These are phyloP conservation scores for Clarireedia paspali DNA, from an alignment of 2,329 filamentous ascomycete genomes.

Conservation along the genomic window DNA sequence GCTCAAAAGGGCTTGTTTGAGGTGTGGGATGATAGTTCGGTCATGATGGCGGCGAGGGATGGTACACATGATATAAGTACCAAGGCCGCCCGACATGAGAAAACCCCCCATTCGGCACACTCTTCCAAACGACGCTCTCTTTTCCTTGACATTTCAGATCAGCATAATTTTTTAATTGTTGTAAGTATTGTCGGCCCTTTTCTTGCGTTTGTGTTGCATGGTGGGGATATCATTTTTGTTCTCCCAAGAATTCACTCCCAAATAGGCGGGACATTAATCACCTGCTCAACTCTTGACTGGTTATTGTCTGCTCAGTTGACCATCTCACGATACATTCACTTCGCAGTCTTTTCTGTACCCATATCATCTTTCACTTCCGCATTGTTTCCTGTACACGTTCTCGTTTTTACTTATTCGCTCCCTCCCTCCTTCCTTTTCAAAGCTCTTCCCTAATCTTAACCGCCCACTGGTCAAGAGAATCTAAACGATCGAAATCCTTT, in stretches of 20 bases:
- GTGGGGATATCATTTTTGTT: no score
- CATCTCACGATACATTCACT: no score
- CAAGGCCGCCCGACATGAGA: neutral
- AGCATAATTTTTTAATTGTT: neutral
- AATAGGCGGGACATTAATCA: no score
- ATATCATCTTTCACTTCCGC: no score
- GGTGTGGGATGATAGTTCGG: neutral
- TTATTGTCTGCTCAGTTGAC: no score
- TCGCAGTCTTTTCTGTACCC: no score
- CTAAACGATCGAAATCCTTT: neutral
- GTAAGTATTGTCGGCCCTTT: neutral
- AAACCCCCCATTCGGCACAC: neutral
- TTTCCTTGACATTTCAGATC: neutral
- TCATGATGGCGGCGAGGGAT: neutral
- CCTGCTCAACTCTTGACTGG: no score
- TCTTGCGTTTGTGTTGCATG: no score
- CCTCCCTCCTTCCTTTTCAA: neutral
- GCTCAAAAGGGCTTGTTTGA: conserved; percentile 2
- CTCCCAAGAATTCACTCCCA: no score
- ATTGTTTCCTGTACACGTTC: no score
- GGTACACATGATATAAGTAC: neutral
- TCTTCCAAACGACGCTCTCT: neutral
- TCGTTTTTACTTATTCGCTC: neutral
- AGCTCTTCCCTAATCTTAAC: no score
- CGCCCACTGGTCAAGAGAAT: neutral